These are phyloP conservation scores for Chytridium lagenaria DNA, from an alignment of 371 early-diverging fungal species.

Conservation along the genomic window DNA sequence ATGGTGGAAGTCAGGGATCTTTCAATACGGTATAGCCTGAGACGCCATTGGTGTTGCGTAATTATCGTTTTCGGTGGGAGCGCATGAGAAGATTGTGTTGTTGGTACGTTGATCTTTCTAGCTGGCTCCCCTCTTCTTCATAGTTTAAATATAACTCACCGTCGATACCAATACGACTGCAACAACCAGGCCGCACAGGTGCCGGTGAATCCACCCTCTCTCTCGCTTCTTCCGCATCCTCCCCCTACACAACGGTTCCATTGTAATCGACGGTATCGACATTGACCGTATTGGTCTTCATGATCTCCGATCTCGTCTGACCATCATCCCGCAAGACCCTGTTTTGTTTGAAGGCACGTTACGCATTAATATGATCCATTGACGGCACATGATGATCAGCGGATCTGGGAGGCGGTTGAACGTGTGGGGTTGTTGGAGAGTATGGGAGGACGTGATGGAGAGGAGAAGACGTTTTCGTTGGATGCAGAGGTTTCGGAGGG, in stretches of 20 bases:
- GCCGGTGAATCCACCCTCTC: conserved; percentile 66
- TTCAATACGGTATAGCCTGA: conserved; percentile 45
- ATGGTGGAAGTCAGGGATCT: conserved; percentile 60
- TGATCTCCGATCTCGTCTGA: conserved; percentile 59
- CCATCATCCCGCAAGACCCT: conserved; percentile 67
- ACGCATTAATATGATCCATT: conserved; percentile 54
- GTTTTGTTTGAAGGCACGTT: conserved; percentile 51
- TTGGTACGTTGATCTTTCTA: conserved; percentile 62
- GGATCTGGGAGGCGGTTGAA: conserved; percentile 49
- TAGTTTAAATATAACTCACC: no score
- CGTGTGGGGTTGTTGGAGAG: conserved; percentile 41
- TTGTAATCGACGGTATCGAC: conserved; percentile 64
- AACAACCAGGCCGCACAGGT: conserved; percentile 56
- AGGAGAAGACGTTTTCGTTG: conserved; percentile 30
- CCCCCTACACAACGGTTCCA: conserved; percentile 53
- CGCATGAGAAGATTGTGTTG: conserved; percentile 85
- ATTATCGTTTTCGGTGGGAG: conserved; percentile 63
- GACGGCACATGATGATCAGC: conserved; percentile 39
- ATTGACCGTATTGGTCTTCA: conserved; percentile 56
- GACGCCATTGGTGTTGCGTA: conserved; percentile 58
- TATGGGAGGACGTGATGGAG: conserved; percentile 24
- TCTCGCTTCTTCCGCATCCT: conserved; percentile 67
- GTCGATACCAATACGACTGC: no score
- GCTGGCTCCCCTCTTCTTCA: not conserved
- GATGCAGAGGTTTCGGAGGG: conserved; percentile 45